Evolutionary conservation across 2,329 filamentous ascomycete genomes (phyloP).

Genomic region (Colletotrichum sp.): DNA sequence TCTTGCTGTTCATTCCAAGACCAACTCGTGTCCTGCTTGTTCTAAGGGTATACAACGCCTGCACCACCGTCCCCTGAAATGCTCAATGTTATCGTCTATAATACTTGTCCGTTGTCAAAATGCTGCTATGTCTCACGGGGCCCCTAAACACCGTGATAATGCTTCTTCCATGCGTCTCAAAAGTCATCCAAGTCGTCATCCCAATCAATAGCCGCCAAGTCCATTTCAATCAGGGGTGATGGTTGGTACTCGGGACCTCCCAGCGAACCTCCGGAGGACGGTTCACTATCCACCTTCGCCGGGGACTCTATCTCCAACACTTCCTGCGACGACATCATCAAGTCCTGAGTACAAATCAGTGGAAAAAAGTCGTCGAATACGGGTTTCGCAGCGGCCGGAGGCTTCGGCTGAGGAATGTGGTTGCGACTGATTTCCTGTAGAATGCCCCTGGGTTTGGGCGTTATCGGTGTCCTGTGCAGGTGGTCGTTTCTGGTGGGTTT

Average conservation of each 20-base stretch:
- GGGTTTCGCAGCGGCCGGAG: not conserved
- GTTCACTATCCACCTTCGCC: not conserved
- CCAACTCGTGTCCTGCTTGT: not conserved
- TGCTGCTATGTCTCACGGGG: not conserved
- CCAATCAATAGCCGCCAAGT: conserved; percentile 15
- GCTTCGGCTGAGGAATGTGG: not conserved
- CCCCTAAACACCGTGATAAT: not conserved
- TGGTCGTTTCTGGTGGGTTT: not conserved
- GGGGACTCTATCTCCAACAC: conserved; percentile 45
- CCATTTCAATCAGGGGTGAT: not conserved
- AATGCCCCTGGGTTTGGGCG: not conserved
- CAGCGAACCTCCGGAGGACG: not conserved
- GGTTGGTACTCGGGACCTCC: not conserved
- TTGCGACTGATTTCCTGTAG: conserved; percentile 1
- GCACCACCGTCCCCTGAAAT: not conserved
- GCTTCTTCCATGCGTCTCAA: not conserved
- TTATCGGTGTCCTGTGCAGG: not conserved
- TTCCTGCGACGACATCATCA: conserved; percentile 52
- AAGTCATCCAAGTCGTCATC: conserved; percentile 21
- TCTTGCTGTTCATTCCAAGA: not conserved
- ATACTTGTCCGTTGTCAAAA: not conserved
- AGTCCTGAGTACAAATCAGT: conserved; percentile 50
- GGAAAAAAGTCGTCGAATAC: conserved; percentile 25
- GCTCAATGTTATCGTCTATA: not conserved
- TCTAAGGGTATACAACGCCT: conserved; percentile 1